Percentiles rank a stretch among this genome's conserved stretches.
phyloP scores from a whole-genome alignment of 2,329 filamentous ascomycete genomes.

The Keithomyces neogunnii region DNA sequence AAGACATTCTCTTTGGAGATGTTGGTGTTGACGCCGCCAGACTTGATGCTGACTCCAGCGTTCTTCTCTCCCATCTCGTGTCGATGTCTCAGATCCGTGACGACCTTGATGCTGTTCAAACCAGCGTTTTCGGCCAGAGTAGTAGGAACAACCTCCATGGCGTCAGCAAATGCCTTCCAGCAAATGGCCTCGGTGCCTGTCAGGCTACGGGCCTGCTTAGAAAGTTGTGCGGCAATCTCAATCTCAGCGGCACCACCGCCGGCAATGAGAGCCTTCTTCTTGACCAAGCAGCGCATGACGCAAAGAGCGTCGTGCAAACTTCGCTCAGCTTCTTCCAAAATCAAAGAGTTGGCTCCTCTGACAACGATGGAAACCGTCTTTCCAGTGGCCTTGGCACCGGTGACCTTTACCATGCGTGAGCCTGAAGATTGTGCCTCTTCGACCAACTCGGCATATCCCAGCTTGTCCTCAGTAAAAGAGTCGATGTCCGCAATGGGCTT shows the following conservation, averaged over 20 bases:
- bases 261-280: slow-evolving; percentile 98
- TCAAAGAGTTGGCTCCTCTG: slow-evolving; percentile 86
- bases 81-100: slow-evolving; percentile 87
- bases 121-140: slow-evolving; percentile 96
- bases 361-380: slow-evolving; percentile 94
- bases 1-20: slow-evolving; percentile 95
- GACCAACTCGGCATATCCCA: slow-evolving; percentile 85
- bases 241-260: slow-evolving; percentile 96
- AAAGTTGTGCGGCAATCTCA: slow-evolving; percentile 82
- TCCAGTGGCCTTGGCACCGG: slow-evolving; percentile 72
- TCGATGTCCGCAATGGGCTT: slow-evolving; percentile 98
- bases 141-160: slow-evolving; percentile 93
- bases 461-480: slow-evolving; percentile 97
- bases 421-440: slow-evolving; percentile 86
- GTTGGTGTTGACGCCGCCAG: slow-evolving; percentile 91
- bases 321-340: slow-evolving; percentile 94
- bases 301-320: slow-evolving; percentile 96
- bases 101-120: slow-evolving; percentile 96
- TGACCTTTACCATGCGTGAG: slow-evolving; percentile 89
- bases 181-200: slow-evolving; percentile 93
- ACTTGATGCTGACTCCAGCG: slow-evolving; percentile 96
- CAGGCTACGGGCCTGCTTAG: slow-evolving; percentile 72
- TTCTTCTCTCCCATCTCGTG: slow-evolving; percentile 94
- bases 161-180: slow-evolving; percentile 98
- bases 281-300: slow-evolving; percentile 93